These are phyloP conservation scores for Talaromyces pinophilus DNA, from an alignment of 2,329 filamentous ascomycete genomes.

Conservation along the genomic window DNA sequence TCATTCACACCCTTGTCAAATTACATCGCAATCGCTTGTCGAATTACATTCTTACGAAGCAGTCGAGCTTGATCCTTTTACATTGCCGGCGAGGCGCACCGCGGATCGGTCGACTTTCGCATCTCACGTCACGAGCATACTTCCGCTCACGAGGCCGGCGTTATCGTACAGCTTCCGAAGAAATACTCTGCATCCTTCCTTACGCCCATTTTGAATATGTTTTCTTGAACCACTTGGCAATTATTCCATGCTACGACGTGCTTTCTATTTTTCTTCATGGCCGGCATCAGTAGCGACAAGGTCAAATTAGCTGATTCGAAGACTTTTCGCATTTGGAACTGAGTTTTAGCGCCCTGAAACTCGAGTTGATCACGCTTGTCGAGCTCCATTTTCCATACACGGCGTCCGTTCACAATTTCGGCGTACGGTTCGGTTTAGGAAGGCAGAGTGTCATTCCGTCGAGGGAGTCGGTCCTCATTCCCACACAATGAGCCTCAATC, in stretches of 20 bases:
- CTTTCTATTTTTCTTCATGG: slow-evolving; percentile 23
- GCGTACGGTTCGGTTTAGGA: neutral
- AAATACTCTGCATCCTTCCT: neutral
- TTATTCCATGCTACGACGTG: slow-evolving; percentile 11
- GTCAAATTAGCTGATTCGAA: slow-evolving; percentile 15
- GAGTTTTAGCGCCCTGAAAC: neutral
- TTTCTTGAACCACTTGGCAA: neutral
- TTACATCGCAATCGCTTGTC: neutral
- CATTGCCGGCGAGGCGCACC: neutral
- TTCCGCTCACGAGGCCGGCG: neutral
- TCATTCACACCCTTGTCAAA: neutral
- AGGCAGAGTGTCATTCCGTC: neutral
- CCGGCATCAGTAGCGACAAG: slow-evolving; percentile 22
- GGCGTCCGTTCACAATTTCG: neutral
- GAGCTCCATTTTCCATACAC: neutral
- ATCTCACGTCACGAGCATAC: neutral
- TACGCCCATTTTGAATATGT: slow-evolving; percentile 9
- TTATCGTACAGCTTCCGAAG: slow-evolving; percentile 8
- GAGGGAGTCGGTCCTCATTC: neutral
- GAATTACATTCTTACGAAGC: neutral
- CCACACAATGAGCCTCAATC: slow-evolving; percentile 39
- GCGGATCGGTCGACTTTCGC: neutral
- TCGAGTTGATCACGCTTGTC: slow-evolving; percentile 9
- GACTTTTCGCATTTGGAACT: slow-evolving; percentile 10
- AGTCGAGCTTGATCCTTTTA: neutral